A percentile compares a stretch with the other conserved stretches of the same genome.
Conservation (phyloP, 2,329 filamentous ascomycete genomes). For the Podosphaera leucotricha region DNA sequence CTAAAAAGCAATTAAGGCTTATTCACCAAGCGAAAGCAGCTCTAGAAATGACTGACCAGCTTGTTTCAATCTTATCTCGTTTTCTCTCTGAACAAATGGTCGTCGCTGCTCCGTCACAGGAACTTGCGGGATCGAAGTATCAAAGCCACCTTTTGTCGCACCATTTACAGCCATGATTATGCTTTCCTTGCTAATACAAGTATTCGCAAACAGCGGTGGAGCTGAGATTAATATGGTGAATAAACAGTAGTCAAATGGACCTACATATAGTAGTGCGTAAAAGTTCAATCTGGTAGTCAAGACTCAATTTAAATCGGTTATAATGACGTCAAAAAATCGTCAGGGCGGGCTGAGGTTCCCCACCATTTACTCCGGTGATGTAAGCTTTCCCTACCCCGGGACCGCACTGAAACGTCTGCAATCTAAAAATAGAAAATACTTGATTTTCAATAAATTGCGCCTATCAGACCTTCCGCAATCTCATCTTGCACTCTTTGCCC, state of each 20-base stretch:
- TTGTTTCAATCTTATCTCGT: conserved; percentile 2
- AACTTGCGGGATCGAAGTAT: conserved; percentile 3
- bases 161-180: conserved; percentile 3
- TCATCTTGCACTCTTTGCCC: conserved; percentile 18
- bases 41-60: conserved; percentile 3
- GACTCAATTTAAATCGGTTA: background rate
- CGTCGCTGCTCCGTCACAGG: conserved; percentile 6
- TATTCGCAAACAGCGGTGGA: too few species aligned
- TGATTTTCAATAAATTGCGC: background rate
- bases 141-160: conserved; percentile 4
- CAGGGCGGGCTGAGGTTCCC: background rate
- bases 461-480: background rate
- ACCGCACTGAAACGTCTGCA: background rate
- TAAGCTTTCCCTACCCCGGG: background rate
- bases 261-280: background rate
- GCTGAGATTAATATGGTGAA: too few species aligned
- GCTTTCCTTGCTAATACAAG: background rate
- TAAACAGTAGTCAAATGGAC: too few species aligned
- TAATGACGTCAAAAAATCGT: background rate
- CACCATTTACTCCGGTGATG: background rate
- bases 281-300: background rate
- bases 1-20: conserved; percentile 6
- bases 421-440: background rate
- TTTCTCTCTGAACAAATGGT: conserved; percentile 4
- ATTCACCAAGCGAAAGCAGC: background rate